Evolutionary conservation across 306 rosid genomes (phyloP), one percentile per base, ranked within the genome.

Genomic region (Quercus aquifolioides): DNA sequence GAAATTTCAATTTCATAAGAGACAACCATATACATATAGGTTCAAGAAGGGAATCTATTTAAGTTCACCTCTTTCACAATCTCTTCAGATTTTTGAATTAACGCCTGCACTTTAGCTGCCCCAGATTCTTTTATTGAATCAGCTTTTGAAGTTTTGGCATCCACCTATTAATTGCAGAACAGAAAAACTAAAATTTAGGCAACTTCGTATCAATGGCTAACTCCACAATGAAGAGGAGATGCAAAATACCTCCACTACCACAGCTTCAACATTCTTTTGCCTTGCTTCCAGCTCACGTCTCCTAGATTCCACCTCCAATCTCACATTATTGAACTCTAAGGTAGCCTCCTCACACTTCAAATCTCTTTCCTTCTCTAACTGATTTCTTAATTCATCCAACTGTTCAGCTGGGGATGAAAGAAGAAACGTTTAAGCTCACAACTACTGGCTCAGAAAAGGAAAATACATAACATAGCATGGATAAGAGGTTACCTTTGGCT

Each of bases 251-350:
- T 92, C 90, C 51, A 84, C 78, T 30, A 90, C 78, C 76, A 90
- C 83, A 78, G 89, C 80, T 86, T 85, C 97, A 10, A 90, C 92
- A 79, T 84, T 86, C 80, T 71, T 91, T 59, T 84, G 89, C 69
- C 94, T 89, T 38, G 85, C 83, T 88, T 92, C 95, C 20, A 89
- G 81, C 81, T 65, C 84, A 69, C 5, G 76, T 71, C 88, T 90
- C 91, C 80, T 88, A 28, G 95, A 86, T 71, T 92, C 97, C 77
- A 84, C 90, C 59, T 90, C 97, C 23, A 59, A 78, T 81, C 81
- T 85, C 59, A 78, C 87, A 67, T 74, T 84, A 73, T 69, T 81
- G 21, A 86, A 70, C 71, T 89, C 81, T 60, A 82, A 84, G 72
- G 84, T 71, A 76, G 90, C 95, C 77, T 90, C 92, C 73, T 92